Evolutionary conservation across 2,329 filamentous ascomycete species (phyloP).

Genomic region (Hawksworthiomyces lignivorus): DNA sequence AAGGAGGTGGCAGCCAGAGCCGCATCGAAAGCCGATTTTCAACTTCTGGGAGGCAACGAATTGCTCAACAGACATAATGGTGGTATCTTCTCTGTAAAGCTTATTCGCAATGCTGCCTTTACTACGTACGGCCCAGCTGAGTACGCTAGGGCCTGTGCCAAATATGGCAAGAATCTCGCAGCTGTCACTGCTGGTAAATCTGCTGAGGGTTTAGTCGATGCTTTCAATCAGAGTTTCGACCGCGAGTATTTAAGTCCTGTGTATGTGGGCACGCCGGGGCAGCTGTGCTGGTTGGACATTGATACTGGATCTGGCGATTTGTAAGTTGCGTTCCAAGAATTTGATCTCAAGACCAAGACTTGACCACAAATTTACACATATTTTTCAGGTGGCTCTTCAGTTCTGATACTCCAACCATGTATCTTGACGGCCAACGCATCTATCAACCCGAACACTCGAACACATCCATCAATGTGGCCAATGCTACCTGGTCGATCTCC

Average conservation of each 20-base stretch:
- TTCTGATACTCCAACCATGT: conserved; percentile 36
- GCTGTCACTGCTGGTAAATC: conserved; percentile 6
- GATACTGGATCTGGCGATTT: conserved; percentile 57
- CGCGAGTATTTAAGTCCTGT: conserved; percentile 55
- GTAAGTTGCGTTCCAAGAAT: conserved; percentile 57
- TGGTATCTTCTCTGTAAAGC: no score
- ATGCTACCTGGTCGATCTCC: conserved; percentile 41
- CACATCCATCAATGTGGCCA: conserved; percentile 32
- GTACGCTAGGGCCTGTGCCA: conserved; percentile 27
- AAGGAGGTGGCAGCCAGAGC: no score
- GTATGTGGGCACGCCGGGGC: conserved; percentile 48
- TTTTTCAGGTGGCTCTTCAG: conserved; percentile 45
- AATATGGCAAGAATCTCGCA: conserved; percentile 28
- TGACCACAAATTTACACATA: no score
- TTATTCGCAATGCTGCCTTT: conserved; percentile 28
- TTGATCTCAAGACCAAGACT: no score
- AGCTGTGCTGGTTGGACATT: conserved; percentile 58
- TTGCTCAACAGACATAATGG: no score
- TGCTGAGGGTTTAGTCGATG: conserved; percentile 17
- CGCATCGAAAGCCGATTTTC: no score
- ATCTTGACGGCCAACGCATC: conserved; percentile 36
- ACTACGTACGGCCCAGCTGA: conserved; percentile 24
- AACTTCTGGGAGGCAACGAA: no score
- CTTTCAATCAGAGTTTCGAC: conserved; percentile 33
- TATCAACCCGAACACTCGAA: conserved; percentile 39